These are phyloP conservation scores for Sporothrix sp. DNA, from an alignment of 2,329 filamentous ascomycete species.

Conservation along the genomic window DNA sequence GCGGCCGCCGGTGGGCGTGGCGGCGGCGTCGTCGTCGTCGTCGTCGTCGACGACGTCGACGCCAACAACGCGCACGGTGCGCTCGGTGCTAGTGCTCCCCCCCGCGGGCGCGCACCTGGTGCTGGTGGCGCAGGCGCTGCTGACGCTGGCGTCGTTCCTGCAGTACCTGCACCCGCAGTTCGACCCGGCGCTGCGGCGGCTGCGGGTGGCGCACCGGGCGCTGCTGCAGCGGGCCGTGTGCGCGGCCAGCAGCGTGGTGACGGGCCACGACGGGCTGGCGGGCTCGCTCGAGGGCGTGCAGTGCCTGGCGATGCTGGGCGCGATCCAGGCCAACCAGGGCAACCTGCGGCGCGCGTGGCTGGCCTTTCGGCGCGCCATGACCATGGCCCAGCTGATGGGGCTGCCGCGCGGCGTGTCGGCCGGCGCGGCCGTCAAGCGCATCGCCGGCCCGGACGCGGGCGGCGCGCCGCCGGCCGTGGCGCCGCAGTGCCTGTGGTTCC, in stretches of 20 bases:
- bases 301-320: slow-evolving; percentile 37
- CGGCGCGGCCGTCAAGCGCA: slow-evolving; percentile 18
- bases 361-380: slow-evolving; percentile 34
- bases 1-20: slow-evolving; percentile 1
- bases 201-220: slow-evolving; percentile 1
- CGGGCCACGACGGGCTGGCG: slow-evolving; percentile 36
- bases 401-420: slow-evolving; percentile 10
- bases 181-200: slow-evolving; percentile 5
- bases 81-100: slow-evolving; percentile 2
- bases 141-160: slow-evolving; percentile 26
- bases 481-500: slow-evolving; percentile 36
- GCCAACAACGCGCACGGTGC: neutral
- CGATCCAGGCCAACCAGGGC: slow-evolving; percentile 38
- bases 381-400: slow-evolving; percentile 17
- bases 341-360: slow-evolving; percentile 38
- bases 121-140: slow-evolving; percentile 26
- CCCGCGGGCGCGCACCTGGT: slow-evolving; percentile 22
- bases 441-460: slow-evolving; percentile 23
- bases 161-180: slow-evolving; percentile 19
- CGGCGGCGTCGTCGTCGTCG: no score
- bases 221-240: slow-evolving; percentile 8
- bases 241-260: slow-evolving; percentile 26
- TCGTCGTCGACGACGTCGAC: no score
- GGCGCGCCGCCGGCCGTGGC: slow-evolving; percentile 21
- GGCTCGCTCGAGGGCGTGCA: slow-evolving; percentile 40